Evolutionary conservation across 2,329 filamentous ascomycete species (phyloP).

Genomic region (Neofusicoccum umdonicola): DNA sequence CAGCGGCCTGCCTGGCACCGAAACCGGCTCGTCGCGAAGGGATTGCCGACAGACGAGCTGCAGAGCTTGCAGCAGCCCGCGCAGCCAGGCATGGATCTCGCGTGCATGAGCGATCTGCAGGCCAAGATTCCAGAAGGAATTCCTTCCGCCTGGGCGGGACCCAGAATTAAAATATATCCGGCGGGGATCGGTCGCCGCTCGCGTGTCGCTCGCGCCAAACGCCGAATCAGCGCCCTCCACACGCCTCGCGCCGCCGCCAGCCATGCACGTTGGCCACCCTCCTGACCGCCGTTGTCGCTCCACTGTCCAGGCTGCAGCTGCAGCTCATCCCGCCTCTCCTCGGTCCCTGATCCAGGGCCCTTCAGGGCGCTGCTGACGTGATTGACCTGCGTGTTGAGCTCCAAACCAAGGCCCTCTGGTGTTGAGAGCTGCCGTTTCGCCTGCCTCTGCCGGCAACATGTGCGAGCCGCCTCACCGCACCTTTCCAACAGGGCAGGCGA

Average conservation of each 20-base stretch:
- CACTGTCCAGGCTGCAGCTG: neutral
- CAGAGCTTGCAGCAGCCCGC: neutral
- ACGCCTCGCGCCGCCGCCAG: neutral
- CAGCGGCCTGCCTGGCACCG: neutral
- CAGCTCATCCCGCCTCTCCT: neutral
- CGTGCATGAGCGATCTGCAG: slow-evolving; percentile 9
- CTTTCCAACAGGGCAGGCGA: neutral
- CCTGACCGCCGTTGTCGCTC: slow-evolving; percentile 12
- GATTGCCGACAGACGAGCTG: neutral
- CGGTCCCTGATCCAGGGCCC: neutral
- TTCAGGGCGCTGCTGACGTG: slow-evolving; percentile 7
- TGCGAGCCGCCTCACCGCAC: slow-evolving; percentile 3
- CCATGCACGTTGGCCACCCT: neutral
- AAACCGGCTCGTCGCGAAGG: neutral
- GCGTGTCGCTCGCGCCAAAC: neutral
- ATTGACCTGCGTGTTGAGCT: neutral
- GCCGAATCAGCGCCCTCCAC: neutral
- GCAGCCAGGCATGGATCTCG: slow-evolving; percentile 1
- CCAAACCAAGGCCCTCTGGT: neutral
- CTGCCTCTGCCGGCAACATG: neutral
- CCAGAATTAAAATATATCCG: slow-evolving; percentile 8
- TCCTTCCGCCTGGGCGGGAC: slow-evolving; percentile 7
- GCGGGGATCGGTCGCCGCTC: neutral
- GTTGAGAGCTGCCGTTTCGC: neutral
- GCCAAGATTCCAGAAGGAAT: slow-evolving; percentile 16